phyloP scores from a whole-genome alignment of 2,329 filamentous ascomycete species.

The Epichloe sibirici region DNA sequence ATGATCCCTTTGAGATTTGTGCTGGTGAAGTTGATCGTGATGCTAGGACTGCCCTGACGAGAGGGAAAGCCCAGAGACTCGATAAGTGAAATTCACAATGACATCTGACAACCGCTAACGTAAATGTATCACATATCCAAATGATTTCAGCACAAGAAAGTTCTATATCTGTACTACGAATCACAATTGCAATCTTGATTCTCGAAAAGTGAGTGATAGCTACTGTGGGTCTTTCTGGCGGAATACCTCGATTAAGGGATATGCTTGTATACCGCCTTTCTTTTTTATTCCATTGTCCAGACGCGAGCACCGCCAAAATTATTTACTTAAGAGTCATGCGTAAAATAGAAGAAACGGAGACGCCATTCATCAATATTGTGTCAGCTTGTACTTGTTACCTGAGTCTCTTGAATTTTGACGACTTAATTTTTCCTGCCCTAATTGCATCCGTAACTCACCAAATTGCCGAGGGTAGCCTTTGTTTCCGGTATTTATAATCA shows the following conservation, averaged over 20 bases:
- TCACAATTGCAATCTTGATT: background rate
- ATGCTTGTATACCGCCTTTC: conserved; percentile 6
- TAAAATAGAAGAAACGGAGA: background rate
- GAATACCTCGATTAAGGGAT: conserved; percentile 14
- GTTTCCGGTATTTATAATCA: background rate
- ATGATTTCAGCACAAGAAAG: too few relatives aligned
- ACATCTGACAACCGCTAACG: too few relatives aligned
- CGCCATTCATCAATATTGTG: background rate
- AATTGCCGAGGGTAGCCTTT: background rate
- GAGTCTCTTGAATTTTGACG: background rate
- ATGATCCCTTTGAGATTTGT: conserved; percentile 19
- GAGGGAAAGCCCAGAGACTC: background rate
- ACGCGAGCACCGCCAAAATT: background rate
- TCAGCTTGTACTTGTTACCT: background rate
- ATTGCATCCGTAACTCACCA: background rate
- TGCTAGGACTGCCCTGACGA: background rate
- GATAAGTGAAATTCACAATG: background rate
- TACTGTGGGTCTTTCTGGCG: background rate
- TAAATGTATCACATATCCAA: too few relatives aligned
- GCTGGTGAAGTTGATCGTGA: background rate
- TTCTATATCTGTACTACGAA: too few relatives aligned
- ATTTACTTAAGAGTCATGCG: background rate
- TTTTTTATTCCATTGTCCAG: background rate
- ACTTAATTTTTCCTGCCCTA: background rate
- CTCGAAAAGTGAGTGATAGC: background rate